Evolutionary conservation across 2,329 filamentous ascomycete genomes (phyloP).

Genomic region (Sporothrix euskadiensis): DNA sequence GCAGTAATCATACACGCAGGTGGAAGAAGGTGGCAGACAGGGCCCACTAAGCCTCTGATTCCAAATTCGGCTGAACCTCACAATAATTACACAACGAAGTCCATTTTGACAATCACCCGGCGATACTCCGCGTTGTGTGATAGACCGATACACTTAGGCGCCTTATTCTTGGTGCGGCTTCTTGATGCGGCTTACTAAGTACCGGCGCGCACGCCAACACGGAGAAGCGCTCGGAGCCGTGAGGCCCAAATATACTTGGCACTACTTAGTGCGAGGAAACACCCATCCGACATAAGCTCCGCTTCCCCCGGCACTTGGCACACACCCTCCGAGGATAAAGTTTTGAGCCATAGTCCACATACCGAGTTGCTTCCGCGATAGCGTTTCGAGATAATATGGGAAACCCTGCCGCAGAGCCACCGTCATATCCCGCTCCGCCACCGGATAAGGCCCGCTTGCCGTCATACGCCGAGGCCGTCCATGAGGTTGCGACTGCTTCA

Average conservation of each 20-base stretch:
- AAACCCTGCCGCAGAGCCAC: neutral
- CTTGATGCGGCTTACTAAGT: neutral
- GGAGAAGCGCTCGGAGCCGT: neutral
- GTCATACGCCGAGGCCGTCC: neutral
- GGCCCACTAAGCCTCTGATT: neutral
- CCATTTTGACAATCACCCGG: neutral
- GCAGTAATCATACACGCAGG: neutral
- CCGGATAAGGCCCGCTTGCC: neutral
- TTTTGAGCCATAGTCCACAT: neutral
- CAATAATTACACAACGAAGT: too few species aligned
- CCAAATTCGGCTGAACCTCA: neutral
- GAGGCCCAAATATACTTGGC: neutral
- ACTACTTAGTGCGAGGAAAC: neutral
- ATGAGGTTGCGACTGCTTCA: neutral
- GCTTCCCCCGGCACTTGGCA: neutral
- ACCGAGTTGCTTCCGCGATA: neutral
- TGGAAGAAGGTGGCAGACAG: neutral
- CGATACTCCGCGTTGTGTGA: neutral
- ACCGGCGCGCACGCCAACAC: neutral
- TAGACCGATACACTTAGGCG: neutral
- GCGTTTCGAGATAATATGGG: neutral
- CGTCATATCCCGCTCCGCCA: neutral
- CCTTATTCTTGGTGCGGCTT: neutral
- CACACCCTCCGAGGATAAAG: too few species aligned
- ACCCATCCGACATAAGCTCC: neutral